These are phyloP conservation scores for Scleroderma citrinum DNA, from an alignment of 768 basidiomycete species.

Conservation along the genomic window DNA sequence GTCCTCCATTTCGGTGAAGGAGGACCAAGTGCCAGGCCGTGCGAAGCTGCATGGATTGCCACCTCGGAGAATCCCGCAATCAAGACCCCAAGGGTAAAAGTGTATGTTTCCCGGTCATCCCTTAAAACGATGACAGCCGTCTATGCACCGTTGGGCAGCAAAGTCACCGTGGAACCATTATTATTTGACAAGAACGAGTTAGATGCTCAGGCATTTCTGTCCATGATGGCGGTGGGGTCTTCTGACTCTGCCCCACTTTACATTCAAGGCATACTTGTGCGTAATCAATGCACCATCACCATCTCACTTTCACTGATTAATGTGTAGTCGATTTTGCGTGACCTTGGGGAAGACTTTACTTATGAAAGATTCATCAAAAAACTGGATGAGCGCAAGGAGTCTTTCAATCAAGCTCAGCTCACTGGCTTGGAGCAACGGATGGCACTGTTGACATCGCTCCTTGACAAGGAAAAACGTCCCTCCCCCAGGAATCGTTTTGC, in stretches of 20 bases:
- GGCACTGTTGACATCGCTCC: constrained; percentile 52
- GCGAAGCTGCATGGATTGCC: constrained; percentile 62
- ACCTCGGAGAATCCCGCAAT: constrained; percentile 30
- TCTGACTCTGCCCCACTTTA: constrained; percentile 62
- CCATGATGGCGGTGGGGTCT: constrained; percentile 68
- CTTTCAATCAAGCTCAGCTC: constrained; percentile 53
- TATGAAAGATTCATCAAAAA: constrained; percentile 44
- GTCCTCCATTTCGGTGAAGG: constrained; percentile 70
- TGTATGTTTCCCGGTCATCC: constrained; percentile 59
- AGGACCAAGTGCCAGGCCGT: constrained; percentile 49
- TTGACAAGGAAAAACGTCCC: constrained; percentile 27
- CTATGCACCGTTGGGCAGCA: constrained; percentile 45
- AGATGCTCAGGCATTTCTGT: constrained; percentile 62
- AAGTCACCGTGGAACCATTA: constrained; percentile 49
- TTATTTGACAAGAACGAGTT: constrained; percentile 54
- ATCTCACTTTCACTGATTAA: constrained; percentile 5
- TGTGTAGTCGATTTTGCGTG: constrained; percentile 53
- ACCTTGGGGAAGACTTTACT: constrained; percentile 54
- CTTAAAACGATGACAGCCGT: constrained; percentile 54
- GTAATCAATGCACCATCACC: constrained; percentile 12
- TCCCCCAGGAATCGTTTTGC: constrained; percentile 37
- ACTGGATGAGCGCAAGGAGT: constrained; percentile 40
- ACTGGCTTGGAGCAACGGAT: constrained; percentile 58
- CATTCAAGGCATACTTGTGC: constrained; percentile 60
- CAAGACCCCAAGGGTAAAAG: constrained; percentile 30